Evolutionary conservation across 257 asterid genomes (phyloP).

Genomic region (Schizonepeta tenuifolia): DNA sequence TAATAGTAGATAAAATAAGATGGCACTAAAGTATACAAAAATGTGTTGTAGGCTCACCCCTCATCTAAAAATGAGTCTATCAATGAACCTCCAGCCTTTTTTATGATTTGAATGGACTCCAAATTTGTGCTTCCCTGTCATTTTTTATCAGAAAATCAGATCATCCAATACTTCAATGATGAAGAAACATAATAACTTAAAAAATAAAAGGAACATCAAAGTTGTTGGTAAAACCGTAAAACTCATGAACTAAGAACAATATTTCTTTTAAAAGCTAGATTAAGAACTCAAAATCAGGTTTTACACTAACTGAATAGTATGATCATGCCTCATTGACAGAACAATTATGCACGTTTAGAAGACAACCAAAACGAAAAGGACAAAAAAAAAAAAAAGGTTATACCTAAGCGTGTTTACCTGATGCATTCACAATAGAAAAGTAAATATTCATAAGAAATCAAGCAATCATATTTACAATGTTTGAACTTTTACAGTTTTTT

Average conservation of each 20-base stretch:
- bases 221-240: neutral
- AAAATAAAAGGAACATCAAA: neutral
- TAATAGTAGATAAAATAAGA: neutral
- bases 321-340: neutral
- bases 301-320: neutral
- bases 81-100: slow-evolving; percentile 90
- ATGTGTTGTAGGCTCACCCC: slow-evolving; percentile 53
- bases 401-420: neutral
- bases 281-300: neutral
- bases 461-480: neutral
- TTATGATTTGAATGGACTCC: slow-evolving; percentile 90
- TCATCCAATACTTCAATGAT: neutral
- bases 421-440: slow-evolving; percentile 8
- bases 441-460: neutral
- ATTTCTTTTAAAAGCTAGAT: neutral
- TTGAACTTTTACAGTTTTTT: neutral
- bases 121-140: slow-evolving; percentile 91
- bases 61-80: slow-evolving; percentile 89
- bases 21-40: neutral
- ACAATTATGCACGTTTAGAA: neutral
- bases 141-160: slow-evolving; percentile 26
- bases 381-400: neutral
- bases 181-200: neutral
- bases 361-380: neutral
- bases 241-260: neutral